These are phyloP conservation scores for bread wheat (Triticum aestivum) DNA, from an alignment of 176 grass and related monocot genomes.

Conservation along the genomic window IWGSC_CS_RefSeq_v2.1 NC_057802.1:180494162-180494661, in stretches of 20 bases:
- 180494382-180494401: background rate
- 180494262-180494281: background rate
- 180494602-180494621: background rate
- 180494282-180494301: background rate
- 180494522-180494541: background rate
- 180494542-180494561: background rate
- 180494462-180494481: constrained; percentile 1
- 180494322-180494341: background rate
- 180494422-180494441: background rate
- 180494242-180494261: background rate
- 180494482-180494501: background rate
- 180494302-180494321: background rate
- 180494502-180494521: background rate
- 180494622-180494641: background rate
- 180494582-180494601: background rate
- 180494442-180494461: background rate
- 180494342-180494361: background rate
- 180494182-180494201: constrained; percentile 7
- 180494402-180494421: background rate
- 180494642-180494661: background rate
- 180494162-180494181: constrained; percentile 38
- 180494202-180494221: constrained; percentile 35
- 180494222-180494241: constrained; percentile 11
- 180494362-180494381: background rate
- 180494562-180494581: background rate